Evolutionary conservation across 495 filamentous ascomycete genomes (phyloP), one percentile per base, ranked within the genome.

Genomic region (Penicillium dipodomyicola): DNA sequence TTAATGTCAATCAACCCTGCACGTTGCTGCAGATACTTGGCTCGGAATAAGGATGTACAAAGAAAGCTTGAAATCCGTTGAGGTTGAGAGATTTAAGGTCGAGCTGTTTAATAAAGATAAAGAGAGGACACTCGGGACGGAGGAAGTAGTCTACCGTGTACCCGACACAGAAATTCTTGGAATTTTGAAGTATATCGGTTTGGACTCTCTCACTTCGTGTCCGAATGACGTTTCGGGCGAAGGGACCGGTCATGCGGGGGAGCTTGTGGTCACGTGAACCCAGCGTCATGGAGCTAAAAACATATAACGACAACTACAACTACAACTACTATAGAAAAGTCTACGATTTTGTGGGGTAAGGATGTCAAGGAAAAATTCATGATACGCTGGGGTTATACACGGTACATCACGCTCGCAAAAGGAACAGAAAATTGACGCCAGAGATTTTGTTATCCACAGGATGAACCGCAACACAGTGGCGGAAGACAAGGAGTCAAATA

Each of bases 161-260:
- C 15, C 35, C 50, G 37, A 23, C 20, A 23, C 27, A 30, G 15
- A 41, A 41, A 11, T 17, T 29, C 33, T 52, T 20, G 22, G 49
- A 23, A 29, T 43, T 30, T 10, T 19, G 23, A 52, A 30, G 50
- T 52, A 42, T 52, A 52, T 43, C 50, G 50, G 39, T 11, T 20
- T 39, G 15, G 6, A 10, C 4, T 20, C 45, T 33, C 27, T 14
- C 17, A 6, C 41, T 37, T 39, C 20, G 17, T 30, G n/a, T 37
- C 3, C 23, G 49, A 60, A 68, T 70, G 69, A 71, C 68, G 61
- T 69, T 62, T 73, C 73, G 73, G 73, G 44, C 72, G 70, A 76
- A 75, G 61, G 73, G 73, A 75, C 39, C 50, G 50, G 50, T 27
- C 50, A 52, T 52, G 52, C 49, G 44, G 48, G 45, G 40, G 12